These are phyloP conservation scores for Picea sitchensis DNA, from an alignment of 75 land plant genomes.

Conservation along the genomic window DNA sequence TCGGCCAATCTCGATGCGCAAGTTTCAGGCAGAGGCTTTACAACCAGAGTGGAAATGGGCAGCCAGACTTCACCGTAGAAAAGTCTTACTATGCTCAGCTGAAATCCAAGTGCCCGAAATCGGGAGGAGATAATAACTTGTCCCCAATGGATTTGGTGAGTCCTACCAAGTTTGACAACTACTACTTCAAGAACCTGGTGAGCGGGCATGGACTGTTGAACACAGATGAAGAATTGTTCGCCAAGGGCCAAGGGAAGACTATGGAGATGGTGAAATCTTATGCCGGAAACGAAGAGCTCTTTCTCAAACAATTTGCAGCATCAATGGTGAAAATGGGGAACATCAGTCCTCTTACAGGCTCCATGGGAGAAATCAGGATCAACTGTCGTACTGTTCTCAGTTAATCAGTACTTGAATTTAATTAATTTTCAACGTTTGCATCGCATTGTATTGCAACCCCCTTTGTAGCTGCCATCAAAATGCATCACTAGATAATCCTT, in stretches of 20 bases:
- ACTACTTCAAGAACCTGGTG: slow-evolving; percentile 60
- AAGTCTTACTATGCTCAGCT: slow-evolving; percentile 30
- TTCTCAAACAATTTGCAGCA: slow-evolving; percentile 57
- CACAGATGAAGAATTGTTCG: slow-evolving; percentile 52
- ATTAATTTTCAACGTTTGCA: too few relatives aligned
- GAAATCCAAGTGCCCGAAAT: slow-evolving; percentile 43
- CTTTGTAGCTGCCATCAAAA: too few relatives aligned
- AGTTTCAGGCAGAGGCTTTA: slow-evolving; percentile 66
- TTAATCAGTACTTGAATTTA: too few relatives aligned
- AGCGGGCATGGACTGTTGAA: slow-evolving; percentile 46
- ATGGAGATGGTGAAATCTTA: slow-evolving; percentile 46
- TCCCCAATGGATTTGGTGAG: slow-evolving; percentile 50
- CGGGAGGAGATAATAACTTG: slow-evolving; percentile 57
- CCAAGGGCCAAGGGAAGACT: slow-evolving; percentile 20
- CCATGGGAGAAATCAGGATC: slow-evolving; percentile 23
- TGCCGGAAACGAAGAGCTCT: slow-evolving; percentile 38
- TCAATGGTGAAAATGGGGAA: slow-evolving; percentile 67
- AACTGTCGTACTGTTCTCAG: slow-evolving; percentile 13
- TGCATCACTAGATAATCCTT: too few relatives aligned
- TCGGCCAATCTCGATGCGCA: slow-evolving; percentile 61
- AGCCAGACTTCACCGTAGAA: slow-evolving; percentile 47
- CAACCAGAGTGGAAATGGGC: slow-evolving; percentile 62
- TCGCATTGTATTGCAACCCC: too few relatives aligned
- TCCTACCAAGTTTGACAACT: slow-evolving; percentile 65
- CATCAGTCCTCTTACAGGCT: slow-evolving; percentile 12